Evolutionary conservation across 148 eudicot genomes (phyloP).

Genomic region (Polygonum aviculare): DNA sequence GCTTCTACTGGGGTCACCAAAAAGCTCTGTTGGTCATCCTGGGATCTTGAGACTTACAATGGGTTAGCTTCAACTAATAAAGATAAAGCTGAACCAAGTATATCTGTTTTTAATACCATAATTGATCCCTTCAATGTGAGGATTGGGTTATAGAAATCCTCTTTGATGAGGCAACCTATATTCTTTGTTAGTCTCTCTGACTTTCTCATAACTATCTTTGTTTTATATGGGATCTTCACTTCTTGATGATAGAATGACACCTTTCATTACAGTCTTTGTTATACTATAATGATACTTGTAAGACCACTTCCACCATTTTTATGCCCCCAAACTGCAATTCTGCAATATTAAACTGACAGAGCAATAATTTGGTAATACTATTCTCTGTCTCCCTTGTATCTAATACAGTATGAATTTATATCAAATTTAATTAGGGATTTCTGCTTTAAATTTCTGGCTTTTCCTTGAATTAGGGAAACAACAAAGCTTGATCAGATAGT

Average conservation of each 20-base stretch:
- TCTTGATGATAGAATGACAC: background rate
- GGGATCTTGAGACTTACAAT: background rate
- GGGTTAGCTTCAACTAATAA: background rate
- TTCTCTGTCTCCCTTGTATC: background rate
- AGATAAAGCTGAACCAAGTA: background rate
- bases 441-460: background rate
- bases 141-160: background rate
- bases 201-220: background rate
- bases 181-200: background rate
- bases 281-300: background rate
- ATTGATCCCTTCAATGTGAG: background rate
- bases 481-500: background rate
- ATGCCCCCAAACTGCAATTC: background rate
- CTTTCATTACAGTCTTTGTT: slow-evolving; percentile 1
- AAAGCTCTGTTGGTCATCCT: background rate
- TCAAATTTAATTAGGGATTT: background rate
- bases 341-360: background rate
- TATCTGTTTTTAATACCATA: background rate
- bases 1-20: background rate
- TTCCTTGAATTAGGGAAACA: background rate
- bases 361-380: background rate
- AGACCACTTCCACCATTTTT: background rate
- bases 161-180: background rate
- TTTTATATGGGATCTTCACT: background rate
- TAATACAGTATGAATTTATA: too few species aligned